Base-by-base conservation (phyloP, 306 rosid genomes). In the Prunus davidiana region DNA sequence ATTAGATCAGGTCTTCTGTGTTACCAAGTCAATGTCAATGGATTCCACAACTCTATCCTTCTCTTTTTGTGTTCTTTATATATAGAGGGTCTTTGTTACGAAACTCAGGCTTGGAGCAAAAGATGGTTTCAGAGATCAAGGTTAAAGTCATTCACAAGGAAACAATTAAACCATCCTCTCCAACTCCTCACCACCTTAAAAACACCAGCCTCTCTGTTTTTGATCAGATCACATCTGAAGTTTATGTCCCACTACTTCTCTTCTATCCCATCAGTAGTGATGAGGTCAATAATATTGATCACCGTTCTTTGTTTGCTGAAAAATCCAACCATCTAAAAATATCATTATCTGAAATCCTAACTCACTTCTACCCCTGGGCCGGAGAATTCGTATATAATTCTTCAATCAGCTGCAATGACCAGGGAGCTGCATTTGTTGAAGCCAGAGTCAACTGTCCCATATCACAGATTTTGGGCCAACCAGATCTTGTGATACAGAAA, bases 111-210 rank as follows among this genome's bases (percentile, higher is more conserved):
- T 34, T 6, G 41, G 0, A 34, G 41, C 41, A 34, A 34, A 34
- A 34, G 41, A 34, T 34, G 8, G 41, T 1, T 18, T 22, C 28
- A 4, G 38, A 16, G 25, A 43, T 68, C 19, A 67, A 67, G 47
- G 38, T 75, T 61, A 20, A 75, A 25, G 58, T 73, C 10, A 69
- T 51, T 1, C 13, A 12, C 30, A 69, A 70, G 28, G 54, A 63
- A 22, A 80, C 3, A 55, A 62, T 80, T 27, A 69, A 51, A 24
- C 84, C 84, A 49, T 80, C 72, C 14, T 68, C 76, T 47, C 62
- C 76, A 61, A 80, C 79, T 18, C 79, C 80, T 14, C 43, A 34
- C 0, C 20, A 75, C 71, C 75, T 67, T 28, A 80, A 51, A 80
- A 80, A 6, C 64, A 34, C 28, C 46, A 80, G 25, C 4, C 83